Evolutionary conservation across 177 flowering plant species (phyloP).

Genomic region (Vitis hybrid): DNA sequence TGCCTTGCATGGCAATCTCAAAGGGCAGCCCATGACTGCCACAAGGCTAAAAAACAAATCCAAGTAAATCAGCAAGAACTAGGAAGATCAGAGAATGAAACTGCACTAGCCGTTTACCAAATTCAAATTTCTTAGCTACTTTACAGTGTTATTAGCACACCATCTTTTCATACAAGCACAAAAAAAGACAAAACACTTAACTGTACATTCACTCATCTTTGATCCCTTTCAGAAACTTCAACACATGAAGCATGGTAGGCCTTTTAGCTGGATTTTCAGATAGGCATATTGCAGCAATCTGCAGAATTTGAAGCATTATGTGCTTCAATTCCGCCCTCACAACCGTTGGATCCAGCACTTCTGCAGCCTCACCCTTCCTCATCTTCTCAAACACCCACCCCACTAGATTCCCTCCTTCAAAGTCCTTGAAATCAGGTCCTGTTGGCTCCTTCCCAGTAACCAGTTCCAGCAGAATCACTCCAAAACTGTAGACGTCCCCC

Average conservation of each 20-base stretch:
- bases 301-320: constrained; percentile 55
- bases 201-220: constrained; percentile 22
- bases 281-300: constrained; percentile 54
- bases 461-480: constrained; percentile 76
- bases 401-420: constrained; percentile 79
- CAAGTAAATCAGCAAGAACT: no score
- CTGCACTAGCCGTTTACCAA: no score
- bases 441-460: constrained; percentile 86
- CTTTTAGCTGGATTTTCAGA: constrained; percentile 58
- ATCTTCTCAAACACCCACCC: constrained; percentile 74
- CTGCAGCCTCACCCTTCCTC: constrained; percentile 50
- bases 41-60: no score
- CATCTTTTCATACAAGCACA: no score
- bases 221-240: constrained; percentile 50
- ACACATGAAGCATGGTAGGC: constrained; percentile 70
- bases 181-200: no score
- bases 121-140: no score
- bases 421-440: constrained; percentile 72
- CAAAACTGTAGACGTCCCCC: constrained; percentile 83
- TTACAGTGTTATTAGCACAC: no score
- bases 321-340: constrained; percentile 42
- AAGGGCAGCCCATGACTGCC: no score
- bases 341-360: constrained; percentile 58
- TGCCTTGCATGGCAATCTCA: no score
- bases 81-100: no score